These are phyloP conservation scores for Xylariaceae sp. DNA, from an alignment of 2,329 filamentous ascomycete species.

Conservation along the genomic window DNA sequence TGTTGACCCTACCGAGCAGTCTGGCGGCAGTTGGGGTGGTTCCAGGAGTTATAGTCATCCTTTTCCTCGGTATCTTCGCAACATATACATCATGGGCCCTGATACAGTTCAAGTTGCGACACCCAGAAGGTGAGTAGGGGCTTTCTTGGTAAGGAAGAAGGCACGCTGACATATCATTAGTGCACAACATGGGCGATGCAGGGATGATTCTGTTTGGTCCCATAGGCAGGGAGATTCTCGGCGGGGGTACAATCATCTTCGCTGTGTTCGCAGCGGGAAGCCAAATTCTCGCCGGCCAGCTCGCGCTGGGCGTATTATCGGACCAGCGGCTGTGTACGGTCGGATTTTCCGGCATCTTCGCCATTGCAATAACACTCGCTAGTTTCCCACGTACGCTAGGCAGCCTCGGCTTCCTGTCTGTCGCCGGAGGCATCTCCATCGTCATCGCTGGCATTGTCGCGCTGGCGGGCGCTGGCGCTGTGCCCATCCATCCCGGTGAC, in stretches of 20 bases:
- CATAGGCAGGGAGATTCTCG: constrained; percentile 44
- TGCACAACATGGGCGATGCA: constrained; percentile 54
- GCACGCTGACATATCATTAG: constrained; percentile 27
- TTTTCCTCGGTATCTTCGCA: constrained; percentile 45
- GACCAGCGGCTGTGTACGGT: constrained; percentile 43
- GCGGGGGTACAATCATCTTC: constrained; percentile 45
- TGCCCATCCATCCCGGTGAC: constrained; percentile 33
- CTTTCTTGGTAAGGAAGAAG: constrained; percentile 15
- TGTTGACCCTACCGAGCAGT: constrained; percentile 47
- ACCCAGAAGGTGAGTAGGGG: constrained; percentile 41
- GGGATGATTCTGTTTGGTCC: constrained; percentile 49
- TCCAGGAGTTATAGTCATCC: constrained; percentile 45
- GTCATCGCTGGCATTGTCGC: constrained; percentile 44
- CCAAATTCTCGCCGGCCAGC: constrained; percentile 46
- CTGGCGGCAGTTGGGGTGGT: constrained; percentile 47
- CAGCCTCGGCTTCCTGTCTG: constrained; percentile 41
- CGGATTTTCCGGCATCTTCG: constrained; percentile 46
- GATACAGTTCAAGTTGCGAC: constrained; percentile 47
- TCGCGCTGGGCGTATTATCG: constrained; percentile 42
- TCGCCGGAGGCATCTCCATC: constrained; percentile 42
- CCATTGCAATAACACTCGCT: constrained; percentile 40
- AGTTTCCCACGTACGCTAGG: constrained; percentile 46
- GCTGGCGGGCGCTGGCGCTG: constrained; percentile 43
- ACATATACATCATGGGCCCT: constrained; percentile 46
- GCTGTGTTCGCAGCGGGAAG: constrained; percentile 46